A percentile compares a stretch with the other conserved stretches of the same genome.
Evolutionary conservation across 495 filamentous ascomycete species (phyloP).

Genomic region (Penicillium desertorum): DNA sequence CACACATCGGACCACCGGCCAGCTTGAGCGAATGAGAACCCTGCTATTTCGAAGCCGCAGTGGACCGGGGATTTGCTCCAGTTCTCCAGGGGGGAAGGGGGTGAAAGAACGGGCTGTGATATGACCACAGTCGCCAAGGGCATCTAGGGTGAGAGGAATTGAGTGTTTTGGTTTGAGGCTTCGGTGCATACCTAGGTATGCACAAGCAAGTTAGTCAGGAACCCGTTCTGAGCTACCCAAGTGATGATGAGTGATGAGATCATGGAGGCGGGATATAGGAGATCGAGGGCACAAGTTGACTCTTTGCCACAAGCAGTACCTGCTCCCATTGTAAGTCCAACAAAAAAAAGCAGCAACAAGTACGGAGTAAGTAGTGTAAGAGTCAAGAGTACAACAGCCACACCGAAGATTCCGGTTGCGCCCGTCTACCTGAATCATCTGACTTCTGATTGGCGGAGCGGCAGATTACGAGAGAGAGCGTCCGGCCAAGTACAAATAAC

Average conservation of each 20-base stretch:
- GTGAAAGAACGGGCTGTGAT: neutral
- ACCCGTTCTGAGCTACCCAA: neutral
- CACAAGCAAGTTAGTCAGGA: neutral
- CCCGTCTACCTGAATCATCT: conserved; percentile 44
- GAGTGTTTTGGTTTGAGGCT: neutral
- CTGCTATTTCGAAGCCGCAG: conserved; percentile 29
- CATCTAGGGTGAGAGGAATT: neutral
- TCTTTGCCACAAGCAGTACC: neutral
- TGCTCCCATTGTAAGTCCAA: neutral
- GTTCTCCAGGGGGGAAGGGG: conserved; percentile 17
- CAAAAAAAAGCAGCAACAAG: neutral
- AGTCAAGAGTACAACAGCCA: neutral
- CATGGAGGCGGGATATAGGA: conserved; percentile 12
- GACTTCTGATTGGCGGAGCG: conserved; percentile 36
- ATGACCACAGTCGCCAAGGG: conserved; percentile 3
- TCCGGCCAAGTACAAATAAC: conserved; percentile 42
- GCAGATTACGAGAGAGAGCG: conserved; percentile 42
- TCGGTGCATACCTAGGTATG: neutral
- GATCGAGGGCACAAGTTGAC: neutral
- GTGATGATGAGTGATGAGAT: conserved; percentile 27
- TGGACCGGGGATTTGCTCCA: conserved; percentile 18
- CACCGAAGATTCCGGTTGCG: conserved; percentile 37
- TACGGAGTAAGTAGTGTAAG: neutral
- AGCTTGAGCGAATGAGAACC: conserved; percentile 22
- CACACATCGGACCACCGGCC: conserved; percentile 8